Conservation (phyloP, 495 filamentous ascomycete genomes). For the Aspergillus affinis region DNA sequence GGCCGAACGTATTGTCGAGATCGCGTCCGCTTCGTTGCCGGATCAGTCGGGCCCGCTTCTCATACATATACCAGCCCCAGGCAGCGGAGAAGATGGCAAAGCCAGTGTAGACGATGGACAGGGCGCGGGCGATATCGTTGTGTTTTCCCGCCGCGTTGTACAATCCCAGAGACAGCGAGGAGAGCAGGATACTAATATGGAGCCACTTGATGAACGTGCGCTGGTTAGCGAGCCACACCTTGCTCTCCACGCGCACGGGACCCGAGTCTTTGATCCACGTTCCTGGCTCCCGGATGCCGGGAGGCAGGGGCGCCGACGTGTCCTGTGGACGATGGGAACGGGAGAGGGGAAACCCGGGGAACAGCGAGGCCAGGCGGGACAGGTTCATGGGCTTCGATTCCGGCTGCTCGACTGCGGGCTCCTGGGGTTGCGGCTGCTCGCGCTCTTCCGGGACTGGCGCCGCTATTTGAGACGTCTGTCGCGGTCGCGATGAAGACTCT, state of each 20-base stretch:
- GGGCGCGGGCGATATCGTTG: slow-evolving; percentile 67
- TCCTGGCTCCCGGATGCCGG: slow-evolving; percentile 80
- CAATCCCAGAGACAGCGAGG: slow-evolving; percentile 75
- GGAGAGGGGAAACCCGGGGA: slow-evolving; percentile 73
- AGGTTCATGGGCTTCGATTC: slow-evolving; percentile 24
- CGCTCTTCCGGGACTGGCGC: slow-evolving; percentile 20
- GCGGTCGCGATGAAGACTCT: slow-evolving; percentile 22
- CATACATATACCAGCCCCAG: slow-evolving; percentile 88
- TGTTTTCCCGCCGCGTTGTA: slow-evolving; percentile 79
- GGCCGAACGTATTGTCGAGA: slow-evolving; percentile 84
- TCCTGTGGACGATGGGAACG: slow-evolving; percentile 63
- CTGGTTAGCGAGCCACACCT: slow-evolving; percentile 98
- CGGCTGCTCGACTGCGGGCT: slow-evolving; percentile 14
- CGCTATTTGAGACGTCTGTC: slow-evolving; percentile 26
- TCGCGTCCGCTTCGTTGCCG: slow-evolving; percentile 80
- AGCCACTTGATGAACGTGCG: slow-evolving; percentile 98
- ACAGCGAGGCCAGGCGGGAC: slow-evolving; percentile 53
- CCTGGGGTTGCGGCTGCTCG: neutral
- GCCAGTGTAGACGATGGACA: slow-evolving; percentile 78
- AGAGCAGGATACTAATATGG: slow-evolving; percentile 84
- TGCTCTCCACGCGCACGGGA: slow-evolving; percentile 86
- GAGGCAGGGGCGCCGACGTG: slow-evolving; percentile 57
- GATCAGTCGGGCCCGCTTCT: slow-evolving; percentile 74
- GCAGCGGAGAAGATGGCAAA: slow-evolving; percentile 78
- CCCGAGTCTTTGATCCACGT: slow-evolving; percentile 91